Conservation (phyloP, 2,329 filamentous ascomycete species). For the Fusarium pseudonygamai region DNA sequence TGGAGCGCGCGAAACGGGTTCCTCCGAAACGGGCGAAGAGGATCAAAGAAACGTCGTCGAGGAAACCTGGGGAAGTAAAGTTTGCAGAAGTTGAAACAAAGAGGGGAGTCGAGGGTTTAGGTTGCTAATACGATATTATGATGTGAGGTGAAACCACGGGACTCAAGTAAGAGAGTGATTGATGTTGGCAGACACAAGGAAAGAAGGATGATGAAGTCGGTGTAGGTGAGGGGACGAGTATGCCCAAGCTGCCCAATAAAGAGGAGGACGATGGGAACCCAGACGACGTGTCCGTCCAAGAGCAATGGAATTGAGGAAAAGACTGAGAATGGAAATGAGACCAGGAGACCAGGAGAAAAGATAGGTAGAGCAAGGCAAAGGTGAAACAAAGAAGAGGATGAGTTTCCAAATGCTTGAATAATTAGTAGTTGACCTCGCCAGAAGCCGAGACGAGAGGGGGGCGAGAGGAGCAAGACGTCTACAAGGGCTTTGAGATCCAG, state of each 20-base stretch:
- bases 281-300: conserved; percentile 7
- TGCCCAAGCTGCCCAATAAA: conserved; percentile 22
- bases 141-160: not conserved
- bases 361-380: not conserved
- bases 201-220: conserved; percentile 22
- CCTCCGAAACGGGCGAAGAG: conserved; percentile 20
- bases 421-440: conserved; percentile 17
- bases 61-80: conserved; percentile 7
- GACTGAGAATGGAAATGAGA: not conserved
- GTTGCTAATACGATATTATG: conserved; percentile 1
- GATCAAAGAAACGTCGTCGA: conserved; percentile 17
- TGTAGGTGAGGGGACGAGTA: conserved; percentile 18
- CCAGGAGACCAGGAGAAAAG: not conserved
- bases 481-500: conserved; percentile 33
- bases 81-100: conserved; percentile 16
- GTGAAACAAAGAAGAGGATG: conserved; percentile 23
- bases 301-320: conserved; percentile 1
- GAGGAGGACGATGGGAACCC: conserved; percentile 23
- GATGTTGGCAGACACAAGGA: conserved; percentile 3
- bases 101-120: not conserved
- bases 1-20: conserved; percentile 21
- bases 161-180: conserved; percentile 1
- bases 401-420: conserved; percentile 15
- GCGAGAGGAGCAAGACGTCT: conserved; percentile 23
- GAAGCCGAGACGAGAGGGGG: conserved; percentile 9